Evolutionary conservation across 139 green algal species (phyloP).

Genomic region (Chlorella sp.): DNA sequence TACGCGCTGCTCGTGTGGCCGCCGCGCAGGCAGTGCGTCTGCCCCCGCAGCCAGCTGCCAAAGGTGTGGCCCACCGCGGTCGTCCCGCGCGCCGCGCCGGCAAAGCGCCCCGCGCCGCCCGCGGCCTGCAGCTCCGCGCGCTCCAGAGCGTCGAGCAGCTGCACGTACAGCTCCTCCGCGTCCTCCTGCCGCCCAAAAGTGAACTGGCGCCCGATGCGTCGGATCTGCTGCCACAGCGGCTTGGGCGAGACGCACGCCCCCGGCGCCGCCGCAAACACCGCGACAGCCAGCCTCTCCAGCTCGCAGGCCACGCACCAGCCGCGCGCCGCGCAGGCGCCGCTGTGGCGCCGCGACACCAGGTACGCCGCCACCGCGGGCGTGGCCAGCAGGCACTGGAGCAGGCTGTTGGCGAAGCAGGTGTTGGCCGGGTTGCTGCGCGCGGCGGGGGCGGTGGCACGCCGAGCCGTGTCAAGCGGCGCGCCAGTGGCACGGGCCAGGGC

Average conservation of each 20-base stretch:
- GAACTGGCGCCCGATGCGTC: conserved; percentile 36
- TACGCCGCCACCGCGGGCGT: conserved; percentile 50
- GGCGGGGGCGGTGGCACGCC: not conserved
- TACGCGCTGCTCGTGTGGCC: conserved; percentile 21
- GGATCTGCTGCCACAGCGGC: conserved; percentile 13
- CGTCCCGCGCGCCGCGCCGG: conserved; percentile 63
- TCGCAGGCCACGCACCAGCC: conserved; percentile 45
- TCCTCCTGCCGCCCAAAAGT: conserved; percentile 67
- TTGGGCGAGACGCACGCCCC: not conserved
- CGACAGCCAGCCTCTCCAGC: conserved; percentile 32
- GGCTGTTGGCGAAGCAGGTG: conserved; percentile 31
- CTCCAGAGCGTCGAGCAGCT: conserved; percentile 64
- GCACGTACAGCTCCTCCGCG: conserved; percentile 66
- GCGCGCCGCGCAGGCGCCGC: conserved; percentile 11
- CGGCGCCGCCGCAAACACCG: not conserved
- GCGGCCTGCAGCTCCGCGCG: conserved; percentile 51
- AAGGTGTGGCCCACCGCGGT: conserved; percentile 68
- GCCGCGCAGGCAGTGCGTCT: conserved; percentile 43
- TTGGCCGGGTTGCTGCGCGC: not conserved
- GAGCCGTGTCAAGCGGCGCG: not conserved
- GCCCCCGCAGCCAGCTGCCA: conserved; percentile 61
- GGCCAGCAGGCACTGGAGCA: conserved; percentile 70
- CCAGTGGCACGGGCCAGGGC: not conserved
- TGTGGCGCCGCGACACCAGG: conserved; percentile 31
- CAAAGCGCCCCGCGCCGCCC: conserved; percentile 49